A percentile compares a stretch with the other conserved stretches of the same genome.
These are phyloP conservation scores for Xylaria sp. DNA, from an alignment of 2,329 filamentous ascomycete genomes.

Conservation along the genomic window DNA sequence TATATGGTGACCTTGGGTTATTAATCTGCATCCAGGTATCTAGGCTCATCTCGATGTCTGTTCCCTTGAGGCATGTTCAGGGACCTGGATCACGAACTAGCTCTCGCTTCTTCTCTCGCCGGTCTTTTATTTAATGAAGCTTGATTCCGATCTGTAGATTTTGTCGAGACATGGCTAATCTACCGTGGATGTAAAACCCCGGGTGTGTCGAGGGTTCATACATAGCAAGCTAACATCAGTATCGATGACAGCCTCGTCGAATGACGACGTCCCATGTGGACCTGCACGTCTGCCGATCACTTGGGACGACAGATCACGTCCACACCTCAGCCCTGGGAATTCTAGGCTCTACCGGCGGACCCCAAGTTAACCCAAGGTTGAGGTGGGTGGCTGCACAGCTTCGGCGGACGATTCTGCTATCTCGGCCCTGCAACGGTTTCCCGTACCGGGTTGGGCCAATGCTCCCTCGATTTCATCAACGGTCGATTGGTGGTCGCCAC, in stretches of 20 bases:
- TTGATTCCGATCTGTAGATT: background rate
- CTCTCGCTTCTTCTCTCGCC: conserved; percentile 24
- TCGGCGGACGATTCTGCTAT: conserved; percentile 16
- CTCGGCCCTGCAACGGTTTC: conserved; percentile 15
- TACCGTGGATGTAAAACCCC: background rate
- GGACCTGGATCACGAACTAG: conserved; percentile 15
- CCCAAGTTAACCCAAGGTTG: conserved; percentile 3
- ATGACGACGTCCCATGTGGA: conserved; percentile 28
- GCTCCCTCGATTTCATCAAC: conserved; percentile 14
- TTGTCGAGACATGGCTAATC: background rate
- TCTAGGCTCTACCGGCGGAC: conserved; percentile 22
- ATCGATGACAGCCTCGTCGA: conserved; percentile 28
- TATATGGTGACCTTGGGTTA: background rate
- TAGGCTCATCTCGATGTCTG: conserved; percentile 18
- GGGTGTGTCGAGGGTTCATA: background rate
- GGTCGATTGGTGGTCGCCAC: conserved; percentile 22
- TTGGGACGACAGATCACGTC: conserved; percentile 20
- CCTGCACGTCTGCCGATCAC: conserved; percentile 31
- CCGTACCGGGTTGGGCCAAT: conserved; percentile 16
- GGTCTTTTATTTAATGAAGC: conserved; percentile 17
- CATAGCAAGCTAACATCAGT: conserved; percentile 9
- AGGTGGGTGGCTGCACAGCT: conserved; percentile 15
- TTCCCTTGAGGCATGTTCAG: conserved; percentile 21
- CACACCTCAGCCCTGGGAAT: conserved; percentile 27
- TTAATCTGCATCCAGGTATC: conserved; percentile 15